phyloP scores from a whole-genome alignment of 495 filamentous ascomycete species.

The Podospora bellae-mahoneyi region DNA sequence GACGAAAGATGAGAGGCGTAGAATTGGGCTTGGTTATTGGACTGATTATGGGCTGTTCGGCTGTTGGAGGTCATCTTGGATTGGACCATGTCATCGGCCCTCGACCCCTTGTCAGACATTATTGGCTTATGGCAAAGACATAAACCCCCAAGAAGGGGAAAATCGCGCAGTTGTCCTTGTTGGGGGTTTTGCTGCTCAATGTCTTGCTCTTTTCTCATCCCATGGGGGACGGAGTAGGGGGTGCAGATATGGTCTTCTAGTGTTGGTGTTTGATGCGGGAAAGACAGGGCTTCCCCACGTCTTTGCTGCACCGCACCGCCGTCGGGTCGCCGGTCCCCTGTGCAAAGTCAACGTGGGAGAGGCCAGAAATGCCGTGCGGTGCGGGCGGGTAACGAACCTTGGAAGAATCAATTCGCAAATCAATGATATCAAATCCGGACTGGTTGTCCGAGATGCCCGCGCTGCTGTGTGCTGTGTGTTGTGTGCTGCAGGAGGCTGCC shows the following conservation, averaged over 20 bases:
- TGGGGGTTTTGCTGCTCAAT: not conserved
- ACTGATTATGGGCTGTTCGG: not conserved
- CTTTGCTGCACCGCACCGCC: not conserved
- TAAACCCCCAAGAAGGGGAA: conserved; percentile 4
- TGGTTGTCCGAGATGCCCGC: not conserved
- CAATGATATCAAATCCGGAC: not conserved
- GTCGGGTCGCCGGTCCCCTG: not conserved
- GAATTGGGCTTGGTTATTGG: conserved; percentile 1
- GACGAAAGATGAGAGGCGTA: not conserved
- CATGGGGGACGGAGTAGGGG: not conserved
- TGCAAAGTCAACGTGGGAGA: not conserved
- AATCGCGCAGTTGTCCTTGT: conserved; percentile 14
- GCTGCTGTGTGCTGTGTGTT: not conserved
- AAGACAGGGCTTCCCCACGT: not conserved
- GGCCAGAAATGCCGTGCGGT: not conserved
- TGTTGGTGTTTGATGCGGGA: not conserved
- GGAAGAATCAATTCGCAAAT: not conserved
- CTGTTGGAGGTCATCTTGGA: not conserved
- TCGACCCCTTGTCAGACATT: not conserved
- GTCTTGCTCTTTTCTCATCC: conserved; percentile 1
- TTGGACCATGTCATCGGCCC: not conserved
- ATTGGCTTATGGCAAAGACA: not conserved
- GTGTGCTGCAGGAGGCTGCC: not conserved
- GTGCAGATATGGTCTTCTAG: not conserved
- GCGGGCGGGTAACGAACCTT: not conserved